Evolutionary conservation across 2,329 filamentous ascomycete genomes (phyloP), one percentile per base, ranked within the genome.

Genomic region (Rhinocladiella mackenziei): DNA sequence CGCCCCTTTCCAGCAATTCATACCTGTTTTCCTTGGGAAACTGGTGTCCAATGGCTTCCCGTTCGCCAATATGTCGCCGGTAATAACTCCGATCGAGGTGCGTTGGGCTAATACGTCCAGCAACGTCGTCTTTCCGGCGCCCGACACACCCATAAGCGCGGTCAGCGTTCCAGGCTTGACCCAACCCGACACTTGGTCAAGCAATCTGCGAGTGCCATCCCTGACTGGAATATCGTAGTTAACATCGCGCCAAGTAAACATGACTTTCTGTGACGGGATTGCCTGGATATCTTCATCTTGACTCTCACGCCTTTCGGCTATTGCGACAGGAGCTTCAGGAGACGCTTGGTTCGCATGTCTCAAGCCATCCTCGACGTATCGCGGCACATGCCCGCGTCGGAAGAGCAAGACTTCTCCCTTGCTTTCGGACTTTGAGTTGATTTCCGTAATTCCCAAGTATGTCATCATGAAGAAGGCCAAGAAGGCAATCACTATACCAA

Each of bases 391-490:
- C 13, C 83, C 82, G 41, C 82, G 77, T 48, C 80, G 81, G 70
- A 88, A 89, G 17, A 88, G 74, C 8, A 89, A 68, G 11, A 88
- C 81, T 58, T 89, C 84, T 39, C 84, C 84, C 71, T 85, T 88
- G 23, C 82, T 85, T 62, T 83, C 83, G 63, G 80, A 77, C 13
- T 83, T 80, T 2, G 72, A 69, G 42, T 73, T 70, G 22, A 78
- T 73, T 62, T 88, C 83, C 4, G 81, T 79, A 1, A 76, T 71
- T 14, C 78, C 42, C 53, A 89, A 74, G 65, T 88, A 85, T 8
- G 70, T 71, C 30, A 64, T 37, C 17, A 80, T 75, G 65, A 86
- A 86, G 60, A 81, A 76, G 13, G 78, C 5, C 58, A 77, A 74
- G 58, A 85, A 84, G 7, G 63, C 82, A 37, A 84, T 67, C 46